These are phyloP conservation scores for Thalia dealbata DNA, from an alignment of 176 grass and related monocot species.

Conservation along the genomic window DNA sequence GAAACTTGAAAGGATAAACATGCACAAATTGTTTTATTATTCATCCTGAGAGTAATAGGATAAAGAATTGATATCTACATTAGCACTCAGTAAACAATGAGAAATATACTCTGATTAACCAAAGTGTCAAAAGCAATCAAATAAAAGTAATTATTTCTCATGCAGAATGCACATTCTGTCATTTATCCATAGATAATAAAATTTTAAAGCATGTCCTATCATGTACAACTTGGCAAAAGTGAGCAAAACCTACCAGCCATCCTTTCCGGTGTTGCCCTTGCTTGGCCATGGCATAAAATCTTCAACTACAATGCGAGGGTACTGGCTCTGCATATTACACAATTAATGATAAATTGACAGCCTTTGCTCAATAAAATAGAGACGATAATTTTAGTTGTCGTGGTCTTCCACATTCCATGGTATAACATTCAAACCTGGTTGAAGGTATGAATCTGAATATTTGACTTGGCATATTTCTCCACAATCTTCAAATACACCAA, in stretches of 20 bases:
- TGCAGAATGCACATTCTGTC: too few species aligned
- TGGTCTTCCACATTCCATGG: neutral
- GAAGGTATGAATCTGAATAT: constrained; percentile 87
- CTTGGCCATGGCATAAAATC: constrained; percentile 64
- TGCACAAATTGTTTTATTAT: too few species aligned
- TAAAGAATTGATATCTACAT: too few species aligned
- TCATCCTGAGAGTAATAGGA: too few species aligned
- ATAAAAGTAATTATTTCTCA: too few species aligned
- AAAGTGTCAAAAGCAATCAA: too few species aligned
- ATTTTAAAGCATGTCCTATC: neutral
- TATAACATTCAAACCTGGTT: constrained; percentile 40
- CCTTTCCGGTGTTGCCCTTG: constrained; percentile 55
- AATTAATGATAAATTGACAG: neutral
- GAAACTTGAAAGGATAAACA: too few species aligned
- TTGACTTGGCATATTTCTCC: constrained; percentile 71
- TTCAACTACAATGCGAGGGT: constrained; percentile 70
- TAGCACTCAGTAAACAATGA: too few species aligned
- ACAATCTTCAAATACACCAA: constrained; percentile 45
- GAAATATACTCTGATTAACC: too few species aligned
- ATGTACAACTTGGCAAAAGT: neutral
- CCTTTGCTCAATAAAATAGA: too few species aligned
- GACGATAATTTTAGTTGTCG: too few species aligned
- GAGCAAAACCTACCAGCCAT: constrained; percentile 51
- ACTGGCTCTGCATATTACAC: constrained; percentile 68
- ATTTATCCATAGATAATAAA: neutral